Base-by-base conservation (phyloP, 2,329 filamentous ascomycete species). In the Trichoderma harzianum region DNA sequence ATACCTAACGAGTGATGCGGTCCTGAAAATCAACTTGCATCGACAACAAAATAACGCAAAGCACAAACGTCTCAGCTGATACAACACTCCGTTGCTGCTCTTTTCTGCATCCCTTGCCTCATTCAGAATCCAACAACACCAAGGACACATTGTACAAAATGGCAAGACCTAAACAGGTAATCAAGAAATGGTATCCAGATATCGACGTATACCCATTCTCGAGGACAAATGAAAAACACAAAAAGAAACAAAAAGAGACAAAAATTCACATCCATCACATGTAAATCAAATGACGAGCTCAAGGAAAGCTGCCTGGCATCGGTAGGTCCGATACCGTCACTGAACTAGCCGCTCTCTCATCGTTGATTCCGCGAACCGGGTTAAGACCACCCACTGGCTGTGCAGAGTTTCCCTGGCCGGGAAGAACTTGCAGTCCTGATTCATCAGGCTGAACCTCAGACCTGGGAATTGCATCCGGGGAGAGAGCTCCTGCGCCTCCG, bases 251-350 rank as follows among this genome's bases (percentile, higher is more conserved):
- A 70, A 21, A 18, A 5, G 34, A 55, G 21, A 47, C 74, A 76
- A 73, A 18, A 39, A 8, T 8, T 18, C 32, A 65, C 43, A 72
- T 61, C 57, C 61, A 21, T 64, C 28, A 69, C 28, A 78, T 18
- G 57, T 53, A 58, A 68, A 78, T 77, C 87, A 71, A 84, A 90
- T 76, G 73, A 82, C 75, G 69, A 73, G 28, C 10, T 78, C 74
- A 84, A 10, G 90, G 90, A 77, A 86, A 94, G 75, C 91, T 86
- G 12, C 92, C 92, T 4, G 92, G 92, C 21, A 94, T 87, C 77
- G 92, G 90, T 65, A 93, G 80, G 77, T 91, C 87, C 69, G 89
- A 90, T 58, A 92, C 88, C 32, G 86, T 88, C 14, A 86, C 84
- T 7, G 85, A 83, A 74, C 86, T 85, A 61, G 84, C 81, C 16